These are phyloP conservation scores for Leptoxyphium fumago DNA, from an alignment of 2,329 filamentous ascomycete species.

Conservation along the genomic window DNA sequence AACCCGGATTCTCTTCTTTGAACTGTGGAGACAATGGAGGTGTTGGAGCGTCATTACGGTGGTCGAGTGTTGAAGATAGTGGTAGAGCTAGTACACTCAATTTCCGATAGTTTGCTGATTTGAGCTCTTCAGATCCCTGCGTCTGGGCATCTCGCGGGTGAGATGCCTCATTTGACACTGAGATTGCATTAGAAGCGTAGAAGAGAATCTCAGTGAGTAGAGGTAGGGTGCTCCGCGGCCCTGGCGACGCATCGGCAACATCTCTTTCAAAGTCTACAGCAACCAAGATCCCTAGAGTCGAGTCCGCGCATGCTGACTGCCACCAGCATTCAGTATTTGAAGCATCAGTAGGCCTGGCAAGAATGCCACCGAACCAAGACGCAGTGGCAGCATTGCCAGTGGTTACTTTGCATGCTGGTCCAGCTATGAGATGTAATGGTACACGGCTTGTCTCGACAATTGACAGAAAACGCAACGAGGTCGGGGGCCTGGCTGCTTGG, in stretches of 20 bases:
- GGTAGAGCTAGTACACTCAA: conserved; percentile 26
- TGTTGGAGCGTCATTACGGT: conserved; percentile 11
- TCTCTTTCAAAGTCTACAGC: conserved; percentile 11
- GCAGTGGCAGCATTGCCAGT: conserved; percentile 21
- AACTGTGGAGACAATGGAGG: conserved; percentile 9
- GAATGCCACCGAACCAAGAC: conserved; percentile 25
- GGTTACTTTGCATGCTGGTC: conserved; percentile 24
- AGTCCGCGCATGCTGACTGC: conserved; percentile 21
- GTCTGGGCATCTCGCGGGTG: background rate
- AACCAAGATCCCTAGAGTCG: conserved; percentile 25
- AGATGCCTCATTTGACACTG: too few species aligned
- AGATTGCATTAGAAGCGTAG: conserved; percentile 22
- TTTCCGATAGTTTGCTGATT: background rate
- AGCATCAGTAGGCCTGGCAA: conserved; percentile 11
- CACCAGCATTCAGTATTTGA: conserved; percentile 20
- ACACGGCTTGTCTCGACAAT: conserved; percentile 25
- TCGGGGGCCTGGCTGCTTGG: background rate
- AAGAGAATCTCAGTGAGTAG: conserved; percentile 31
- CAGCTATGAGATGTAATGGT: conserved; percentile 25
- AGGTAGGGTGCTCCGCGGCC: conserved; percentile 5
- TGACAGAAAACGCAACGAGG: conserved; percentile 20
- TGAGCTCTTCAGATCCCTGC: background rate
- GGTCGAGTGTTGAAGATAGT: conserved; percentile 28
- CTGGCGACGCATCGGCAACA: conserved; percentile 3
- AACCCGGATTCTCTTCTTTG: conserved; percentile 1